Conservation (phyloP, 2,329 filamentous ascomycete genomes). For the Pseudocercospora eumusae region DNA sequence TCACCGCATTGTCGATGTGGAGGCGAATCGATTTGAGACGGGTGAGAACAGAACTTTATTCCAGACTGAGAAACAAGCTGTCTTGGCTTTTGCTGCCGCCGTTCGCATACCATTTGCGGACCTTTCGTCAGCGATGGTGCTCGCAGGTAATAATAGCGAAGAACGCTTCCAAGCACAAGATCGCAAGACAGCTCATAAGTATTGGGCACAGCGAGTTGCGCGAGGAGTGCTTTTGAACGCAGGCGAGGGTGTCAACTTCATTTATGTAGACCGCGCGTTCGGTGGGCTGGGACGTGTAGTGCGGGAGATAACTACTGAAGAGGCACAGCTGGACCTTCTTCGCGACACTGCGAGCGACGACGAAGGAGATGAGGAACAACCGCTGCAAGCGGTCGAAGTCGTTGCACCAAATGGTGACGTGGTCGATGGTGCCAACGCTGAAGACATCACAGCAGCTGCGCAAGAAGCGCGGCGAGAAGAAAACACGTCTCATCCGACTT, state of each 20-base stretch:
- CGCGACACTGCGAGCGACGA: constrained; percentile 22
- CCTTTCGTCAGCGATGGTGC: constrained; percentile 44
- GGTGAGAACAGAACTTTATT: constrained; percentile 58
- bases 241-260: constrained; percentile 57
- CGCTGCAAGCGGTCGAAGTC: constrained; percentile 27
- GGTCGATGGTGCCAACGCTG: constrained; percentile 25
- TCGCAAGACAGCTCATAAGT: constrained; percentile 48
- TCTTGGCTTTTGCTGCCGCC: constrained; percentile 58
- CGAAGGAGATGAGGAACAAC: constrained; percentile 16
- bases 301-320: constrained; percentile 24
- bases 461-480: constrained; percentile 13
- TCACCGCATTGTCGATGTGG: constrained; percentile 56
- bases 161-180: constrained; percentile 44
- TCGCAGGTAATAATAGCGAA: constrained; percentile 21
- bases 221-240: constrained; percentile 64
- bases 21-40: constrained; percentile 59
- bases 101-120: constrained; percentile 57
- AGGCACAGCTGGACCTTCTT: constrained; percentile 25
- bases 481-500: constrained; percentile 10
- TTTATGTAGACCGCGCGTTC: constrained; percentile 61
- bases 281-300: constrained; percentile 56
- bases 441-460: constrained; percentile 24
- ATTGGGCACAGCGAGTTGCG: constrained; percentile 63
- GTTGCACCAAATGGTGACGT: constrained; percentile 20
- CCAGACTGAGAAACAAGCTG: constrained; percentile 55